Conservation (phyloP, 305 asterid genomes). For the Fraxinus greggii region DNA sequence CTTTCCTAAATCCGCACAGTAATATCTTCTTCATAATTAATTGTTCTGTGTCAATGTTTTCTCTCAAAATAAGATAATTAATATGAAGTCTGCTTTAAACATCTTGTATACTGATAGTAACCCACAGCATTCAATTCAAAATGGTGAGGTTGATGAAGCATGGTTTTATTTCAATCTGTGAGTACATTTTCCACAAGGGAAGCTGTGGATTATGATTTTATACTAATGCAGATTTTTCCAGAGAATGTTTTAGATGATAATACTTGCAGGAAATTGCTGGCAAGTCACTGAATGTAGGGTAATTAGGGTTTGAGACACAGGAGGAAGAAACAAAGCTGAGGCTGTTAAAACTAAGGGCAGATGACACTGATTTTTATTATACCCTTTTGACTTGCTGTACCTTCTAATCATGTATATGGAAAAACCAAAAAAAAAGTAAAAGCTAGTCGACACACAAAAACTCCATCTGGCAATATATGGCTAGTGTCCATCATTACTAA, state of each 20-base stretch:
- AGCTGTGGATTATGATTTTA: conserved; percentile 8
- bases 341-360: conserved; percentile 1
- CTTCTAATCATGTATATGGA: background rate
- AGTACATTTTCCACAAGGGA: conserved; percentile 5
- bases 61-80: conserved; percentile 14
- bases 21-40: conserved; percentile 19
- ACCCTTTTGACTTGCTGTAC: background rate
- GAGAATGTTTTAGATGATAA: background rate
- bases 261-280: background rate
- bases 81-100: background rate
- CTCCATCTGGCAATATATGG: conserved; percentile 11
- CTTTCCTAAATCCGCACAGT: background rate
- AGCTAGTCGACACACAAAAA: background rate
- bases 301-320: conserved; percentile 8
- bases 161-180: background rate
- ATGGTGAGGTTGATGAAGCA: conserved; percentile 12
- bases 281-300: conserved; percentile 14
- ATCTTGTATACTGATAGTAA: background rate
- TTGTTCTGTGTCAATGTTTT: conserved; percentile 7
- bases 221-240: background rate
- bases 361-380: background rate
- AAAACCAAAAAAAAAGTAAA: background rate
- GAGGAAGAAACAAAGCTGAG: conserved; percentile 13
- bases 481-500: background rate
- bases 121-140: background rate